Conservation (phyloP, 768 basidiomycete species). For the Boletales sp. region DNA sequence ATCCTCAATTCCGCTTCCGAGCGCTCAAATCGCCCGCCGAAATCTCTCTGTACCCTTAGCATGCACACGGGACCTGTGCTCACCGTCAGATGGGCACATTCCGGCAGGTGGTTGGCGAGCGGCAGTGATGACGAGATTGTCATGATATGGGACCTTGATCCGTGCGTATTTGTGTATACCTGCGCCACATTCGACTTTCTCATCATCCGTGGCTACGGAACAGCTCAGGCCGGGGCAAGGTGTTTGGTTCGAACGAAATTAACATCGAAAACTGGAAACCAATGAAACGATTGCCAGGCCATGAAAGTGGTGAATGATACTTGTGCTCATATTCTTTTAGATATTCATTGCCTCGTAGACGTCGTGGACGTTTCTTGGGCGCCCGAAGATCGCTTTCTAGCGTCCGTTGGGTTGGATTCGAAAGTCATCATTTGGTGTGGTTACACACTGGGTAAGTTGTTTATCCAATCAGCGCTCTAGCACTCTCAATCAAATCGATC, state of each 20-base stretch:
- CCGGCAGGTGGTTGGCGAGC: conserved; percentile 90
- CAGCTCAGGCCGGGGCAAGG: conserved; percentile 77
- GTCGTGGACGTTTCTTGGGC: conserved; percentile 96
- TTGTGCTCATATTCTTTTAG: not conserved
- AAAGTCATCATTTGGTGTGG: conserved; percentile 94
- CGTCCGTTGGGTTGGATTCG: conserved; percentile 91
- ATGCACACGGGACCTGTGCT: conserved; percentile 95
- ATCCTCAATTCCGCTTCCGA: conserved; percentile 77
- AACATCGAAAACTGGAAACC: conserved; percentile 99
- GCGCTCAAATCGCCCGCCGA: conserved; percentile 68
- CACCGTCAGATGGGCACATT: conserved; percentile 89
- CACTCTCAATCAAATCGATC: not conserved
- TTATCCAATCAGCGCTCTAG: not conserved
- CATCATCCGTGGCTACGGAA: conserved; percentile 3
- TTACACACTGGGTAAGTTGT: conserved; percentile 69
- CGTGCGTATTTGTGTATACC: conserved; percentile 49
- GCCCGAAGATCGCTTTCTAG: conserved; percentile 86
- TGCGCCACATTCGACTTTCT: not conserved
- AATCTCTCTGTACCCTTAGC: conserved; percentile 83
- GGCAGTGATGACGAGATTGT: conserved; percentile 95
- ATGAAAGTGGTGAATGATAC: conserved; percentile 76
- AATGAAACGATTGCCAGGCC: conserved; percentile 84
- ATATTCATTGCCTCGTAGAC: conserved; percentile 47
- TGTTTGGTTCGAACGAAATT: conserved; percentile 93
- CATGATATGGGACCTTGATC: conserved; percentile 96